A percentile compares a stretch with the other conserved stretches of the same genome.
Conservation (phyloP, 139 green algal genomes). For the Tetraselmis striata region DNA sequence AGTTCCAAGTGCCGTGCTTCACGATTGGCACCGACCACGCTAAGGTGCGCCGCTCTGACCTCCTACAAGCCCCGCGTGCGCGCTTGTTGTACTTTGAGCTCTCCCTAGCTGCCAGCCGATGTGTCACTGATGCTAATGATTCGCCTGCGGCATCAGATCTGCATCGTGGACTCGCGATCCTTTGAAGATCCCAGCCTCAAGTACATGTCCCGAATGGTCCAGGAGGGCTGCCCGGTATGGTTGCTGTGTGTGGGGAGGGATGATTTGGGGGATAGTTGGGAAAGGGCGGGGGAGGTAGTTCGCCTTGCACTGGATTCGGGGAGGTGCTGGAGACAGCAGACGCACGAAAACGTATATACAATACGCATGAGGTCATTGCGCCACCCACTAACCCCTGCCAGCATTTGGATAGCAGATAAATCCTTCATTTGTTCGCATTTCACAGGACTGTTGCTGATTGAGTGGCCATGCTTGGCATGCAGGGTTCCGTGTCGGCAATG, state of each 20-base stretch:
- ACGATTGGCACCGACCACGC: neutral
- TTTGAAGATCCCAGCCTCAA: neutral
- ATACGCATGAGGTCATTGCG: too few relatives aligned
- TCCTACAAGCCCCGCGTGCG: too few relatives aligned
- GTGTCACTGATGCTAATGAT: too few relatives aligned
- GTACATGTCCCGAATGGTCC: neutral
- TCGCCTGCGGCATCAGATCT: neutral
- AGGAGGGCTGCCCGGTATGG: neutral
- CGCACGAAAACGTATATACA: too few relatives aligned
- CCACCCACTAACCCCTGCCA: neutral
- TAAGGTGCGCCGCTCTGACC: neutral
- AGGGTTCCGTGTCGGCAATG: neutral
- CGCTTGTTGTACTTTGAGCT: too few relatives aligned
- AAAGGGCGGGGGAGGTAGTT: too few relatives aligned
- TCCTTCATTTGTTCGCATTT: neutral
- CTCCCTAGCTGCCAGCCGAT: too few relatives aligned
- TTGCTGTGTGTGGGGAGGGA: too few relatives aligned
- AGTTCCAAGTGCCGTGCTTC: neutral
- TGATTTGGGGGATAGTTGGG: too few relatives aligned
- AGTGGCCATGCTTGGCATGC: conserved; percentile 12
- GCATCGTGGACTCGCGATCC: neutral
- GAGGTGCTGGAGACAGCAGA: too few relatives aligned
- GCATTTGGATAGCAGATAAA: neutral
- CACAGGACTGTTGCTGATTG: neutral
- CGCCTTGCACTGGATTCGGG: too few relatives aligned